Conservation (phyloP, 257 asterid species). For the Ilex aquifolium region DNA sequence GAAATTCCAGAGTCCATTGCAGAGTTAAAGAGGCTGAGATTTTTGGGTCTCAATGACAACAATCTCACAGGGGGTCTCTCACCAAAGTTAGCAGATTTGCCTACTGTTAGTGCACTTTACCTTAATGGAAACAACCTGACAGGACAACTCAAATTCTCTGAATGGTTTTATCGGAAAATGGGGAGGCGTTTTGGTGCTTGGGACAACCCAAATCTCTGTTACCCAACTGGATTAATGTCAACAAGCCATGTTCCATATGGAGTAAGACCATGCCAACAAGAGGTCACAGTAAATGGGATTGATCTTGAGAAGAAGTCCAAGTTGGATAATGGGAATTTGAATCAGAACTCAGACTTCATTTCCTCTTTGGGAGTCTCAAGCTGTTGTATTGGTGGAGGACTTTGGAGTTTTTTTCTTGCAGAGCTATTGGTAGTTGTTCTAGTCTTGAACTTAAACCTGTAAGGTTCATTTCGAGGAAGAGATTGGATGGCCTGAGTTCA, state of each 20-base stretch:
- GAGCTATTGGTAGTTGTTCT: conserved; percentile 24
- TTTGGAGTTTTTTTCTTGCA: conserved; percentile 23
- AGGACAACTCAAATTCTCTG: conserved; percentile 68
- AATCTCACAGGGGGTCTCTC: conserved; percentile 58
- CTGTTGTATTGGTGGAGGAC: conserved; percentile 10
- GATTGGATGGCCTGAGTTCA: background rate
- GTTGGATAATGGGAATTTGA: conserved; percentile 23
- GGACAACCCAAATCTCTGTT: conserved; percentile 79
- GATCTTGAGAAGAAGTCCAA: conserved; percentile 20
- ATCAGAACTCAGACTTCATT: conserved; percentile 12
- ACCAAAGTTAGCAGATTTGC: conserved; percentile 42
- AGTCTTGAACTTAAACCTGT: background rate
- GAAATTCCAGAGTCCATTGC: conserved; percentile 63
- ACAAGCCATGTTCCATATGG: conserved; percentile 50
- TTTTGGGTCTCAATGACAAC: conserved; percentile 73
- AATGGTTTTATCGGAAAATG: conserved; percentile 56
- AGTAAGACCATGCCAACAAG: conserved; percentile 50
- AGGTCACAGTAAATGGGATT: conserved; percentile 16
- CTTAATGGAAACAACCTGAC: conserved; percentile 78
- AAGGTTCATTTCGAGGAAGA: conserved; percentile 9
- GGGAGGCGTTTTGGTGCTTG: conserved; percentile 86
- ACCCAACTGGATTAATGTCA: conserved; percentile 25
- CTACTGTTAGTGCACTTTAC: conserved; percentile 60
- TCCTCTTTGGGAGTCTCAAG: conserved; percentile 29
- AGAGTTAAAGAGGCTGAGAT: conserved; percentile 51